Evolutionary conservation across 2,329 filamentous ascomycete genomes (phyloP), one percentile per base, ranked within the genome.

Genomic region (Apiospora rasikravindrae): DNA sequence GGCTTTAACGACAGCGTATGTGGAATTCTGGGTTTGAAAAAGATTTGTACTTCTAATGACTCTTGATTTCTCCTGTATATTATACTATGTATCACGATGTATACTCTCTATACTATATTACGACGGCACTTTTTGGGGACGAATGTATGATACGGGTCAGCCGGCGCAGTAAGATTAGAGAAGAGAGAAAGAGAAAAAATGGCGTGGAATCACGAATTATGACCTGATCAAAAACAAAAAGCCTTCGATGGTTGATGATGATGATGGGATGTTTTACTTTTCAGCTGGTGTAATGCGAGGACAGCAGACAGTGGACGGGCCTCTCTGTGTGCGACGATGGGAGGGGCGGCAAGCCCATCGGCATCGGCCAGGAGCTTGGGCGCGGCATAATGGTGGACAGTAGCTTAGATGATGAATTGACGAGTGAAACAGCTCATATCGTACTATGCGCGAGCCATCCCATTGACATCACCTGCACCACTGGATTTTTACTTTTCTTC

Each of bases 41-140:
- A 40, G 40, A 64, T 16, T 40, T 40, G 57, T 64, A 26, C 64
- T 51, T 24, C 13, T 45, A 44, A 45, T 68, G 61, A 64, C 47
- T 24, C 22, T 67, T 70, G 70, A 72, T 69, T 26, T 57, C 33
- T 73, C n/a, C 53, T 53, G 51, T 57, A 49, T 70, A 68, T 45
- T 24, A n/a, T 64, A 64, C n/a, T 4, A 64, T 44, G 57, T 61
- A 40, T 66, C 24, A 53, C 47, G 67, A 73, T 69, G 66, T 71
- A 47, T 40, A 64, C 22, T 64, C 33, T n/a, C 29, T 24, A 64
- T 64, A 64, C 33, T 64, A 64, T 40, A 64, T 64, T 14, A 64
- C 33, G 57, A 64, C 57, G 22, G 57, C 16, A 29, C 16, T 37
- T 37, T 61, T 22, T 29, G 57, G 10, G 8, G 8, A 22, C 13